Evolutionary conservation across 2,329 filamentous ascomycete species (phyloP), one percentile per base, ranked within the genome.

Genomic region (Penicillium concentricum): DNA sequence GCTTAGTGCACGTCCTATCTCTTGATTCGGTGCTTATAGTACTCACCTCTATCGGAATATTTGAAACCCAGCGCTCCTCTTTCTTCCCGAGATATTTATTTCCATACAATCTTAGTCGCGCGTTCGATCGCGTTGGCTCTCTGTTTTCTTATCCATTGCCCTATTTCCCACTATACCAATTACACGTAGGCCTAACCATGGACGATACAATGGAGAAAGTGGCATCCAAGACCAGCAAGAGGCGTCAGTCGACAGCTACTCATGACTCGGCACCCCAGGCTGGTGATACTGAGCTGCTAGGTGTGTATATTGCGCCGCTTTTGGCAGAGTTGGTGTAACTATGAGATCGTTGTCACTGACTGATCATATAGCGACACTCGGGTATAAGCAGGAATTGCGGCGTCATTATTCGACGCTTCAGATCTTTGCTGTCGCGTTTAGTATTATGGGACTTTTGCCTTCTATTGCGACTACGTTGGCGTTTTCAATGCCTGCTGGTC

Each of bases 401-500:
- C 78, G 84, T 16, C 85, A 85, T 63, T 87, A 87, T 65, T 82
- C 82, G 4, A 84, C 84, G 59, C 73, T 86, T 18, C 82, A 87
- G 66, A 79, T 87, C 20, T 86, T 87, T 62, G 84, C 82, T 32
- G 81, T 84, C 56, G 81, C 81, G 2, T 84, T 84, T 57, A 80
- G 78, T 65, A 83, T 87, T 60, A 86, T 87, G 82, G 83, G 84
- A 1, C 69, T 87, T 10, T 72, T 86, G 1, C 83, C 84, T 0
- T 86, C 83, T 3, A 86, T 87, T 60, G 83, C 84, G 4, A 82
- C 81, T 26, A 86, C 84, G 0, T 70, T 86, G 16, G 67, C 82
- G 0, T 86, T 85, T 63, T 84, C 82, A 4, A 76, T 87, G 48
- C 82, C 84, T 2, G 81, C 83, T 9, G 84, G 84, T 0, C 83